Conservation (phyloP, 176 grass and related monocot species). For the Alopecurus myosuroides region DNA sequence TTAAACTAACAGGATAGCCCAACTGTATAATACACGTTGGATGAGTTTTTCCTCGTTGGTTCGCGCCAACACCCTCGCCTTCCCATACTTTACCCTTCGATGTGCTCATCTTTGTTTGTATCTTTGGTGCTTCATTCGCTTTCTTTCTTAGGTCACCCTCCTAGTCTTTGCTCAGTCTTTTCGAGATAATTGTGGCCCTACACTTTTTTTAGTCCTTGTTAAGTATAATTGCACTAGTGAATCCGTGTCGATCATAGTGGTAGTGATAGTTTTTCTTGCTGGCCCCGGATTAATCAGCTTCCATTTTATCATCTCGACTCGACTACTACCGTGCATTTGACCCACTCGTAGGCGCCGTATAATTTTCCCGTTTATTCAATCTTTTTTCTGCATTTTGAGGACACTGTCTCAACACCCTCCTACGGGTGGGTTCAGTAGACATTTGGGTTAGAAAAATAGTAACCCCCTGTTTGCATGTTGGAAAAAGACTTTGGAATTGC, state of each 20-base stretch:
- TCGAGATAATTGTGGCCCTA: neutral
- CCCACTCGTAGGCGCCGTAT: neutral
- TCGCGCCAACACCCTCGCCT: neutral
- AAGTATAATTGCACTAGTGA: neutral
- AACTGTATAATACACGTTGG: neutral
- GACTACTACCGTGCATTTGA: neutral
- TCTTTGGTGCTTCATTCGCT: neutral
- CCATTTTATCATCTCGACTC: neutral
- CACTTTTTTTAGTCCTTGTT: neutral
- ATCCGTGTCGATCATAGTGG: neutral
- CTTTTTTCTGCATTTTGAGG: neutral
- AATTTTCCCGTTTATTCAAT: neutral
- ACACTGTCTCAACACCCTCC: too few relatives aligned
- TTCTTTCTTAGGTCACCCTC: neutral
- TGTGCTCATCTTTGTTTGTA: neutral
- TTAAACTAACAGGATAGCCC: neutral
- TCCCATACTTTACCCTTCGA: neutral
- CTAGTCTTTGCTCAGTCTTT: neutral
- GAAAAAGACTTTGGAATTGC: too few relatives aligned
- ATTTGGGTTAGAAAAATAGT: too few relatives aligned
- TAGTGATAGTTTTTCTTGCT: neutral
- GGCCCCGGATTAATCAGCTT: neutral
- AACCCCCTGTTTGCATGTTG: too few relatives aligned
- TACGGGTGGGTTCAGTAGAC: too few relatives aligned
- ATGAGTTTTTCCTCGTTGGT: neutral